Evolutionary conservation across 2,329 filamentous ascomycete genomes (phyloP).

Genomic region (Leptodontidium sp.): DNA sequence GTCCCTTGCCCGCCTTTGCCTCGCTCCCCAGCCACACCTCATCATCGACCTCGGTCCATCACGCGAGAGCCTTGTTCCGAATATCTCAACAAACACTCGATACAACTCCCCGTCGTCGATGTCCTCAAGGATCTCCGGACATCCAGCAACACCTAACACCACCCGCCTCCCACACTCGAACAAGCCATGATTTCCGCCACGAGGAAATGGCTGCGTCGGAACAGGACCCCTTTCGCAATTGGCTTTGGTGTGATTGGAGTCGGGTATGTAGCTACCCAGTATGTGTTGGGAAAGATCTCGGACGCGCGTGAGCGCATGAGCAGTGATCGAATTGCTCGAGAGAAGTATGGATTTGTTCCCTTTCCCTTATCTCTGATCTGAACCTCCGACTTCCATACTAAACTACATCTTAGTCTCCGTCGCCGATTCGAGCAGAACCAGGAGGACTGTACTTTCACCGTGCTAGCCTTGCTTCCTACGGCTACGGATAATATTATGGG

Average conservation of each 20-base stretch:
- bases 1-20: slow-evolving; percentile 1
- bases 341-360: slow-evolving; percentile 73
- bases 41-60: slow-evolving; percentile 29
- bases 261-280: slow-evolving; percentile 91
- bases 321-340: slow-evolving; percentile 92
- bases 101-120: background rate
- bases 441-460: slow-evolving; percentile 97
- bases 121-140: slow-evolving; percentile 2
- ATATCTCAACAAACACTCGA: slow-evolving; percentile 14
- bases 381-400: slow-evolving; percentile 20
- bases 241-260: slow-evolving; percentile 87
- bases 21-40: slow-evolving; percentile 26
- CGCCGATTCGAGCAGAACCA: slow-evolving; percentile 99
- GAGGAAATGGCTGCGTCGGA: slow-evolving; percentile 90
- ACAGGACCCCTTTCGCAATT: slow-evolving; percentile 88
- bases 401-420: slow-evolving; percentile 70
- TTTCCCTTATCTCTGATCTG: background rate
- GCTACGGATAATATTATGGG: slow-evolving; percentile 89
- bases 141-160: background rate
- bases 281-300: slow-evolving; percentile 88
- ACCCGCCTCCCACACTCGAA: background rate
- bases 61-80: slow-evolving; percentile 16
- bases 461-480: slow-evolving; percentile 92
- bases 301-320: slow-evolving; percentile 97
- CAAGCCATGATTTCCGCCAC: slow-evolving; percentile 71